These are phyloP conservation scores for Penicillium expansum DNA, from an alignment of 2,329 filamentous ascomycete species.

Conservation along the genomic window DNA sequence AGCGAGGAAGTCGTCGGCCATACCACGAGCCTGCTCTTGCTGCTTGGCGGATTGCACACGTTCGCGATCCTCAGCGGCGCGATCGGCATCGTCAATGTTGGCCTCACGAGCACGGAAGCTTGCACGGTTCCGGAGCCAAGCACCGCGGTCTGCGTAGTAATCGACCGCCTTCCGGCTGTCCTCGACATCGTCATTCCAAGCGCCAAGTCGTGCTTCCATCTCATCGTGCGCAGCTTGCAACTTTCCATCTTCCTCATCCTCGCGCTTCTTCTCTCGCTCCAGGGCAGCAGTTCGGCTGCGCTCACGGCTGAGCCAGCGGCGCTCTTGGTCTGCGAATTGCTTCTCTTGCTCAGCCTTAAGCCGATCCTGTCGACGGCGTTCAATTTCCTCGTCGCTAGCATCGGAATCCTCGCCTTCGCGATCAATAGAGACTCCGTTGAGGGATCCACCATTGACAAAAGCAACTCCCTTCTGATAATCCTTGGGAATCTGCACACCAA, in stretches of 20 bases:
- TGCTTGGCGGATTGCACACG: constrained; percentile 66
- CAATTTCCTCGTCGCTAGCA: constrained; percentile 81
- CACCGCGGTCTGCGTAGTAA: constrained; percentile 83
- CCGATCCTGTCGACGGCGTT: constrained; percentile 68
- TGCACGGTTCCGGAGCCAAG: constrained; percentile 79
- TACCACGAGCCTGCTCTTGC: constrained; percentile 73
- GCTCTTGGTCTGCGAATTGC: constrained; percentile 77
- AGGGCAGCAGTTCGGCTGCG: constrained; percentile 77
- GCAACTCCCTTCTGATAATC: constrained; percentile 74
- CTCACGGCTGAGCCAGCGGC: constrained; percentile 88
- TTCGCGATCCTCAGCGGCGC: constrained; percentile 74
- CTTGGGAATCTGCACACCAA: constrained; percentile 61
- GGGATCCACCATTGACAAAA: constrained; percentile 76
- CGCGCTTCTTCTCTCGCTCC: constrained; percentile 77
- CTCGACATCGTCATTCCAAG: constrained; percentile 92
- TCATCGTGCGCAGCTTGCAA: constrained; percentile 63
- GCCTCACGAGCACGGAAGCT: constrained; percentile 71
- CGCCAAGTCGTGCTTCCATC: constrained; percentile 67
- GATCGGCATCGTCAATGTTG: constrained; percentile 76
- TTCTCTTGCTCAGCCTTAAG: constrained; percentile 75
- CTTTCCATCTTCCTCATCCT: constrained; percentile 69
- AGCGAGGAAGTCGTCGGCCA: constrained; percentile 89
- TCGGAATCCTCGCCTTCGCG: constrained; percentile 83
- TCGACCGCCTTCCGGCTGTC: constrained; percentile 66
- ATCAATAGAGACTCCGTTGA: constrained; percentile 59